Evolutionary conservation across 1,139 yeast species (phyloP), one percentile per base, ranked within the genome.

Genomic region (Hyphopichia pseudoburtonii): DNA sequence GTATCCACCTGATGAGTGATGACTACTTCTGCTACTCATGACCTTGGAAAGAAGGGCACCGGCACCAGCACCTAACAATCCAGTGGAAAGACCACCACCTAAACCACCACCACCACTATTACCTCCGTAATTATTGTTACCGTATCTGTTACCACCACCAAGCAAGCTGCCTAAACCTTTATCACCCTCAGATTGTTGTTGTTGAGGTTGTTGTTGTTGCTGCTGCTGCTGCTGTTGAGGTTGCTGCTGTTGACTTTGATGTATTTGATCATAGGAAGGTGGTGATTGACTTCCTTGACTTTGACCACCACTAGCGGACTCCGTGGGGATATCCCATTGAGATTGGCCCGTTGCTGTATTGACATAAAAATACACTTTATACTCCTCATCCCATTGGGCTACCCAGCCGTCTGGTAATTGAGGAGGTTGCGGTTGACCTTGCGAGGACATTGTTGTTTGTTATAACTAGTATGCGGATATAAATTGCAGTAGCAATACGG

Each of bases 351-450:
- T 56, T 15, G 35, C 32, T 14, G 46, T 44, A 39, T 60, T 52
- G 27, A 59, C 56, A 33, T 41, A 60, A 40, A 48, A 60, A 38
- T 47, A 60, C 25, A 45, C 38, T 34, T 53, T 36, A 40, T 56
- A 56, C 35, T 56, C 58, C 26, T 54, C 56, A 35, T 60, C 64
- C 59, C 59, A 61, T 36, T 54, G 54, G 9, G 64, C 64, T 2
- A 46, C 38, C 65, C 65, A 60, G 7, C 63, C 65, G 3, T 43
- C 42, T 4, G 65, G 66, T 22, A 57, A 38, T 17, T 38, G 33
- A 4, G 56, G 51, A 11, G 44, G 39, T 4, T 19, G 17, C 3
- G 35, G 35, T 21, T n/a, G n/a, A n/a, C n/a, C n/a, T n/a, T n/a
- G n/a, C n/a, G n/a, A n/a, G n/a, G n/a, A n/a, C n/a, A n/a, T n/a